These are phyloP conservation scores for Tolypocladium album DNA, from an alignment of 2,329 filamentous ascomycete species.

Conservation along the genomic window DNA sequence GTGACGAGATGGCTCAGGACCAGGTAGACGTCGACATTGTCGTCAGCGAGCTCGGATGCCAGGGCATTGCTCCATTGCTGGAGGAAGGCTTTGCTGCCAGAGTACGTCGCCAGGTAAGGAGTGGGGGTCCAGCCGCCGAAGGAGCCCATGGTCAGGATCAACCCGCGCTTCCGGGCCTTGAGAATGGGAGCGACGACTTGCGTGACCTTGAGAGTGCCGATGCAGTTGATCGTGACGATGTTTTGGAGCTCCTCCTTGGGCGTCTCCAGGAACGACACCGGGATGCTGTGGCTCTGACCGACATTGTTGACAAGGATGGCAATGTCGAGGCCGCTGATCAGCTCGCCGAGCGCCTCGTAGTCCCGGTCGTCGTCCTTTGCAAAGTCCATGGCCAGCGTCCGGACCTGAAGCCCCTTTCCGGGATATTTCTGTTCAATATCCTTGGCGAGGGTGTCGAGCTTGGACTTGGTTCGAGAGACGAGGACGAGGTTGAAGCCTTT, in stretches of 20 bases:
- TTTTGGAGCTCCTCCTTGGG: slow-evolving; percentile 68
- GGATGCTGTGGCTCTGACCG: slow-evolving; percentile 86
- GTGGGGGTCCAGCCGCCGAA: slow-evolving; percentile 90
- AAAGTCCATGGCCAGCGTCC: slow-evolving; percentile 87
- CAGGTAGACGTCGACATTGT: slow-evolving; percentile 82
- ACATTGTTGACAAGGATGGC: slow-evolving; percentile 95
- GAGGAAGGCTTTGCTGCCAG: slow-evolving; percentile 94
- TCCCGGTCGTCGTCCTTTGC: slow-evolving; percentile 67
- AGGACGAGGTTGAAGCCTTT: slow-evolving; percentile 94
- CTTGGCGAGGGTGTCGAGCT: slow-evolving; percentile 65
- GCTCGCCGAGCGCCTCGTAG: slow-evolving; percentile 60
- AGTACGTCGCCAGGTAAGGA: slow-evolving; percentile 89
- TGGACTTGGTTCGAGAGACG: slow-evolving; percentile 88
- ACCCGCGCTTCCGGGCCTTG: slow-evolving; percentile 69
- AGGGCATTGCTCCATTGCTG: slow-evolving; percentile 91
- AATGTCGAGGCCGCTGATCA: slow-evolving; percentile 66
- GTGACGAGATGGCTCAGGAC: slow-evolving; percentile 89
- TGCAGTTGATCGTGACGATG: slow-evolving; percentile 93
- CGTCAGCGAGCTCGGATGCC: slow-evolving; percentile 67
- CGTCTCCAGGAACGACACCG: slow-evolving; percentile 78
- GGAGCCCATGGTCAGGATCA: slow-evolving; percentile 95
- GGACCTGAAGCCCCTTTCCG: slow-evolving; percentile 52
- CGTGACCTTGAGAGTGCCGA: slow-evolving; percentile 80
- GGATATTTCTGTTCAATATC: slow-evolving; percentile 65
- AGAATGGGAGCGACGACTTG: slow-evolving; percentile 77